Evolutionary conservation across 2,329 filamentous ascomycete species (phyloP), one percentile per base, ranked within the genome.

Genomic region (Didymella exigua): DNA sequence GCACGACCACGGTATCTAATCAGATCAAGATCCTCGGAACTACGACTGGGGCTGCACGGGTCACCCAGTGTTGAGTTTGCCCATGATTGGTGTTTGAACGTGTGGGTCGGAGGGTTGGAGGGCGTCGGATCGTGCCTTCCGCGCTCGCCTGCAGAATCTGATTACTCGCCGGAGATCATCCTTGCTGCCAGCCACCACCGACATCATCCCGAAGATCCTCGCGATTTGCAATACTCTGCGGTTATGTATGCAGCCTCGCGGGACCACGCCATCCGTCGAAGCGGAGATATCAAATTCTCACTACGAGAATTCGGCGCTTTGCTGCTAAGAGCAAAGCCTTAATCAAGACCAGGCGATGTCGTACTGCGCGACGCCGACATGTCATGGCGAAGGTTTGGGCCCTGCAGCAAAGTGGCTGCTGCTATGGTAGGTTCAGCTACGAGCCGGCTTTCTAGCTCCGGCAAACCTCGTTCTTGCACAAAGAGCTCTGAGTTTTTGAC

Each of bases 341-440:
- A 11, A 29, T 23, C 29, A 30, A 38, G n/a, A 30, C 7, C 11
- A 38, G 24, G 14, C 2, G 33, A n/a, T n/a, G 44, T 33, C 24
- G 38, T 16, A 38, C 44, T 46, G 33, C 33, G 33, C 44, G 44
- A 19, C 30, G 44, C 24, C 33, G 33, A 26, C 16, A 21, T 27
- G 18, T 24, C 26, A 30, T n/a, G 10, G 11, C 14, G 42, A 42
- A 29, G 27, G 38, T 8, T 21, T 36, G 34, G 37, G n/a, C 37
- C 47, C 47, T 49, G 37, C 37, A 49, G 29, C 16, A 36, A 29
- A n/a, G 30, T 21, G 37, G 47, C 37, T 31, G 47, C 37, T 31
- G 23, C 3, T 6, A 23, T 34, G 23, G 37, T 27, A 29, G 21
- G 9, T 2, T 29, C 42, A 42, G 47, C 47, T 30, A 49, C 30